phyloP scores from a whole-genome alignment of 345 rosid genomes.

The Aurinia saxatilis region DNA sequence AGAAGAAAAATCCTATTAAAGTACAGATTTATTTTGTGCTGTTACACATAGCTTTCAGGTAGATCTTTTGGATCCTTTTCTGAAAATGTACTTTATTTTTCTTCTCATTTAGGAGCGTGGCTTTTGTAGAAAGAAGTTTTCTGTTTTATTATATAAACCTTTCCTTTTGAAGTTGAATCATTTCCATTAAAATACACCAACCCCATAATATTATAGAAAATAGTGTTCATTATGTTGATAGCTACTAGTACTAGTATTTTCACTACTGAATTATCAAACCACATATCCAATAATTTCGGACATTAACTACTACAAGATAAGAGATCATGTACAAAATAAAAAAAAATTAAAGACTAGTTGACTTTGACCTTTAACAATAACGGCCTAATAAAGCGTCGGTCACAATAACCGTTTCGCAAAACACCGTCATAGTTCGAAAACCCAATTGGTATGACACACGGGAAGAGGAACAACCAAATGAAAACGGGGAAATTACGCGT shows the following conservation, averaged over 20 bases:
- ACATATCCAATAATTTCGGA: not conserved
- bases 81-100: not conserved
- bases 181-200: not conserved
- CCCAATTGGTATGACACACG: constrained; percentile 2
- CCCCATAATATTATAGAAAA: not conserved
- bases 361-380: not conserved
- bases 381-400: constrained; percentile 18
- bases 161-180: not conserved
- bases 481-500: constrained; percentile 7
- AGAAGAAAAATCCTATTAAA: not conserved
- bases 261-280: too few species aligned
- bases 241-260: too few species aligned
- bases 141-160: not conserved
- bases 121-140: constrained; percentile 15
- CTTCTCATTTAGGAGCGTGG: not conserved
- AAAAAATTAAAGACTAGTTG: too few species aligned
- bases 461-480: not conserved
- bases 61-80: not conserved
- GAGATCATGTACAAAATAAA: too few species aligned
- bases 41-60: constrained; percentile 9
- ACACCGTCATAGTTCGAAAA: not conserved
- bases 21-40: not conserved
- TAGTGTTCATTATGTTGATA: not conserved
- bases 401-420: constrained; percentile 5
- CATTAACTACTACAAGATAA: too few species aligned